phyloP scores from a whole-genome alignment of 1,139 yeast species.

The Suhomyces yuchorum region DNA sequence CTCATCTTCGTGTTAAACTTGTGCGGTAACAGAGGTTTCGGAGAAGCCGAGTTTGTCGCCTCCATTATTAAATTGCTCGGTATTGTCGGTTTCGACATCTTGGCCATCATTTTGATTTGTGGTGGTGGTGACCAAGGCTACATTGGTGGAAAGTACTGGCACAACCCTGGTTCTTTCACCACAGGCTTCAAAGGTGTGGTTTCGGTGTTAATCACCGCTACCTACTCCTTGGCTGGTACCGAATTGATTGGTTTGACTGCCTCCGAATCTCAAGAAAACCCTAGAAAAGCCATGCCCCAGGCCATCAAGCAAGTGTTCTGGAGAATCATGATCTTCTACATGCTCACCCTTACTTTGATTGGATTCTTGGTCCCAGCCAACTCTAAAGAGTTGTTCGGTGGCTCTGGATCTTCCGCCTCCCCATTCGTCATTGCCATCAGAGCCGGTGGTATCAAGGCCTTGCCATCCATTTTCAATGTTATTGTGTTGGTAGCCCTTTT shows the following conservation, averaged over 20 bases:
- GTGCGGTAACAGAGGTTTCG: slow-evolving; percentile 64
- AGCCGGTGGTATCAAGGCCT: slow-evolving; percentile 49
- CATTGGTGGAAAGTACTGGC: slow-evolving; percentile 61
- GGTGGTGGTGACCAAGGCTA: slow-evolving; percentile 65
- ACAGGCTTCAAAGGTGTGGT: slow-evolving; percentile 59
- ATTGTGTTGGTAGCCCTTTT: slow-evolving; percentile 43
- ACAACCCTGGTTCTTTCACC: slow-evolving; percentile 64
- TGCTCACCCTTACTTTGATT: slow-evolving; percentile 43
- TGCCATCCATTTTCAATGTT: slow-evolving; percentile 49
- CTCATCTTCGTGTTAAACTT: slow-evolving; percentile 57
- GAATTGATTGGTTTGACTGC: slow-evolving; percentile 46
- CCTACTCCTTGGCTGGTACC: slow-evolving; percentile 49
- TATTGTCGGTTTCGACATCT: slow-evolving; percentile 63
- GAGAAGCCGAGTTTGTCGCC: slow-evolving; percentile 66
- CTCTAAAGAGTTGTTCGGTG: slow-evolving; percentile 16
- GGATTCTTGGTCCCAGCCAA: slow-evolving; percentile 44
- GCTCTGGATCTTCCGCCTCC: slow-evolving; percentile 39
- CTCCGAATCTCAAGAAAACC: slow-evolving; percentile 40
- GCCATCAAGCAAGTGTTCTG: slow-evolving; percentile 49
- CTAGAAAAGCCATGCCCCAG: slow-evolving; percentile 41
- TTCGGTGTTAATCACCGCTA: slow-evolving; percentile 44
- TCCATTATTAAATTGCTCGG: slow-evolving; percentile 64
- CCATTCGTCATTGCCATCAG: slow-evolving; percentile 63
- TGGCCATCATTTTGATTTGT: slow-evolving; percentile 67
- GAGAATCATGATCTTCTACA: slow-evolving; percentile 44